Evolutionary conservation across 1,284 basidiomycete species (phyloP).

Genomic region (Sanghuangporus baumii): DNA sequence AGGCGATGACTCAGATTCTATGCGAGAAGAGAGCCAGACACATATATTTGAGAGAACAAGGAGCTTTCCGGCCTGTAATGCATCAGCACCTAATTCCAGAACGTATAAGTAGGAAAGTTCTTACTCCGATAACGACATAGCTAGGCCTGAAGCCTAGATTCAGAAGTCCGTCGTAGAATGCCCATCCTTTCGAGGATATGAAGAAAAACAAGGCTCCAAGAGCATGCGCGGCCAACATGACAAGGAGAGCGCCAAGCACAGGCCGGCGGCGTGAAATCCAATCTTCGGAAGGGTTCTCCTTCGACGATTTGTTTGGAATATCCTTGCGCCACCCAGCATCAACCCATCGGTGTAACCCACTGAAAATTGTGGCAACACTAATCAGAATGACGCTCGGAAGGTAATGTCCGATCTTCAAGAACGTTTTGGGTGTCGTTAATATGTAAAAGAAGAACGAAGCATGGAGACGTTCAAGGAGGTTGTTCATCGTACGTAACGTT

Average conservation of each 20-base stretch:
- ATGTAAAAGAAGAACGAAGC: conserved; percentile 96
- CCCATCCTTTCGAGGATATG: conserved; percentile 37
- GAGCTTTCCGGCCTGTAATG: neutral
- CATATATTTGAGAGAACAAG: conserved; percentile 21
- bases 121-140: neutral
- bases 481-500: conserved; percentile 83
- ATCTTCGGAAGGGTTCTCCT: conserved; percentile 18
- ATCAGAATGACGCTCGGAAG: conserved; percentile 81
- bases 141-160: conserved; percentile 5
- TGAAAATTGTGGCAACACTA: conserved; percentile 77
- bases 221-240: conserved; percentile 51
- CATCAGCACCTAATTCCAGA: neutral
- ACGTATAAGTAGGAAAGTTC: neutral
- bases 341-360: conserved; percentile 71
- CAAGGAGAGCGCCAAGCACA: conserved; percentile 44
- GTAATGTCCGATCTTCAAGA: conserved; percentile 87
- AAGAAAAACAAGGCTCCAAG: conserved; percentile 46
- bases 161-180: conserved; percentile 22
- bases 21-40: conserved; percentile 21
- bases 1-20: conserved; percentile 16
- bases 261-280: conserved; percentile 40
- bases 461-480: conserved; percentile 88
- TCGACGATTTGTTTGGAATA: conserved; percentile 17
- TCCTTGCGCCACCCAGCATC: conserved; percentile 50
- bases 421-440: conserved; percentile 66